Base-by-base conservation (phyloP, 179 eudicot species). In the Silene coronaria region DNA sequence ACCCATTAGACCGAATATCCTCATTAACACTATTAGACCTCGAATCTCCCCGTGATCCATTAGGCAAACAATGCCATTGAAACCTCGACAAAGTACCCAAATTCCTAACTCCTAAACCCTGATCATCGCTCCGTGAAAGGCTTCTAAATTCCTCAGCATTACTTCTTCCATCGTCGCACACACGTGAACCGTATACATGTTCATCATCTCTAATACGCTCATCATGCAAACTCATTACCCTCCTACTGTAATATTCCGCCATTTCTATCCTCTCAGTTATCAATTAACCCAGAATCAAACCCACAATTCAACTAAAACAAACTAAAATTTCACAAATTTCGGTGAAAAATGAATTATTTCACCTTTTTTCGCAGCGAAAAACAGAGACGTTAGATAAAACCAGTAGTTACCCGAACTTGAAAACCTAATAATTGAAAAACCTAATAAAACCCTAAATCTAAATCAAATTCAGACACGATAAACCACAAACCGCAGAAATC, bases 61-160 rank as follows among this genome's bases (percentile, higher is more conserved):
- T 46, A 64, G 78, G 22, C 53, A 78, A 82, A 12, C 21, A 14
- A 6, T 13, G 30, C 84, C 81, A 78, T n/a, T 71, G 74, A 75
- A 78, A 82, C 77, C 32, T 75, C 0, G 75, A 45, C 17, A 62
- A 21, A 12, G 79, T 28, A 32, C 45, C 72, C 48, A 23, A 14
- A 11, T 48, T 75, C 48, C 74, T 78, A 27, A 21, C 17, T 7
- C 62, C 24, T 26, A 62, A 36, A 62, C 45, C 75, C 26, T 65
- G 63, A 64, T 30, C 84, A 77, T 46, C 65, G 68, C 26, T 69
- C n/a, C 24, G 53, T 22, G 67, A 45, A 24, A 75, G 19, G 0
- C 26, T 26, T 12, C 27, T 45, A 70, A 75, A 60, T 10, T 6
- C 76, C 32, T 55, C 73, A 66, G 27, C 71, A 58, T 58, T 55